A percentile compares a stretch with the other conserved stretches of the same genome.
Evolutionary conservation across 2,329 filamentous ascomycete genomes (phyloP).

Genomic region (Bipolaris sorokiniana): DNA sequence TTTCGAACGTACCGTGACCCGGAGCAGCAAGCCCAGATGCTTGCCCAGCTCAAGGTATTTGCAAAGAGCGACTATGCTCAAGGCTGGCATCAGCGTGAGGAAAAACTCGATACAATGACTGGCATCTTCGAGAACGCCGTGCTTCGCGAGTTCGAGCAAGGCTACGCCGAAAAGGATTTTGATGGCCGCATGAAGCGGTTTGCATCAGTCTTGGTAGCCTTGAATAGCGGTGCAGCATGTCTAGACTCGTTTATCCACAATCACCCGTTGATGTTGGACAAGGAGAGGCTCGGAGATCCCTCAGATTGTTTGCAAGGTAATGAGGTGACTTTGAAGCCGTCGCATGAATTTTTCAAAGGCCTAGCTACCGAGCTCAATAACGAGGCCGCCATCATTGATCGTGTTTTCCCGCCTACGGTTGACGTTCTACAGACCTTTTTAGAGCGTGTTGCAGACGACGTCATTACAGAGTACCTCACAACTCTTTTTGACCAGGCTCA

Average conservation of each 20-base stretch:
- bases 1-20: constrained; percentile 89
- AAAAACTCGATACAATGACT: constrained; percentile 75
- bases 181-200: constrained; percentile 89
- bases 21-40: constrained; percentile 87
- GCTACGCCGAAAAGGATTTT: constrained; percentile 86
- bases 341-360: constrained; percentile 78
- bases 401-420: constrained; percentile 75
- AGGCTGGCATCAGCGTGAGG: constrained; percentile 73
- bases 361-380: constrained; percentile 80
- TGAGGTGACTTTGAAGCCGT: constrained; percentile 76
- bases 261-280: constrained; percentile 80
- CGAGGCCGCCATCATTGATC: constrained; percentile 78
- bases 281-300: constrained; percentile 72
- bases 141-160: constrained; percentile 88
- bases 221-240: constrained; percentile 80
- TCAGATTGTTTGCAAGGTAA: constrained; percentile 82
- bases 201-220: constrained; percentile 78
- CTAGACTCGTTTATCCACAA: constrained; percentile 88
- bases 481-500: constrained; percentile 87
- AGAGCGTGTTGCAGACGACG: constrained; percentile 80
- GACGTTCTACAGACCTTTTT: constrained; percentile 79
- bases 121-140: constrained; percentile 90
- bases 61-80: constrained; percentile 78
- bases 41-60: constrained; percentile 80
- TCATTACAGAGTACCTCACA: constrained; percentile 84